These are phyloP conservation scores for Pichia sp. DNA, from an alignment of 1,139 yeast species.

Conservation along the genomic window DNA sequence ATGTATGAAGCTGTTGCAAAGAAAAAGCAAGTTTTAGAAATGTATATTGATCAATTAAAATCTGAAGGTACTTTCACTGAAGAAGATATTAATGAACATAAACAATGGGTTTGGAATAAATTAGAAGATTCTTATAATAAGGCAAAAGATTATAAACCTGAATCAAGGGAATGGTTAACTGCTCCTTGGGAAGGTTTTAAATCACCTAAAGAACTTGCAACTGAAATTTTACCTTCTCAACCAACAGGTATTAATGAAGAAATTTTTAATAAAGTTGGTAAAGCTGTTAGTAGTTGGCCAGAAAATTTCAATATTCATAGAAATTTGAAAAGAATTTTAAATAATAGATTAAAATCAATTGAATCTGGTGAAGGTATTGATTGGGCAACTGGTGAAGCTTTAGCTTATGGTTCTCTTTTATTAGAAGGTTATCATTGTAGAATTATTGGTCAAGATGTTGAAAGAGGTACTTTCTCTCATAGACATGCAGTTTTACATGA, in stretches of 20 bases:
- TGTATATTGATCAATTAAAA: constrained; percentile 72
- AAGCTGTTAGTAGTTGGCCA: constrained; percentile 75
- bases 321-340: constrained; percentile 91
- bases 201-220: constrained; percentile 94
- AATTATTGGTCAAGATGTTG: constrained; percentile 98
- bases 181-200: constrained; percentile 99
- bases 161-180: constrained; percentile 95
- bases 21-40: constrained; percentile 82
- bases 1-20: constrained; percentile 90
- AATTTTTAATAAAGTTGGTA: constrained; percentile 71
- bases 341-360: constrained; percentile 77
- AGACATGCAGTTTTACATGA: constrained; percentile 98
- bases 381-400: constrained; percentile 99
- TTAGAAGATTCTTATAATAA: constrained; percentile 84
- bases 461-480: constrained; percentile 99
- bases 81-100: constrained; percentile 91
- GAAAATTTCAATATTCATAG: constrained; percentile 85
- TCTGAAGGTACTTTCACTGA: constrained; percentile 82
- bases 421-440: constrained; percentile 95
- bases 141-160: constrained; percentile 85
- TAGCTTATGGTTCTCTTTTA: constrained; percentile 89
- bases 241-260: constrained; percentile 86
- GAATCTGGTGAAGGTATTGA: constrained; percentile 92
- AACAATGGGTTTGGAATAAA: constrained; percentile 94
- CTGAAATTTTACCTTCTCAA: constrained; percentile 89